Conservation (phyloP, 2,329 filamentous ascomycete species). For the Microsporum ferrugineum region DNA sequence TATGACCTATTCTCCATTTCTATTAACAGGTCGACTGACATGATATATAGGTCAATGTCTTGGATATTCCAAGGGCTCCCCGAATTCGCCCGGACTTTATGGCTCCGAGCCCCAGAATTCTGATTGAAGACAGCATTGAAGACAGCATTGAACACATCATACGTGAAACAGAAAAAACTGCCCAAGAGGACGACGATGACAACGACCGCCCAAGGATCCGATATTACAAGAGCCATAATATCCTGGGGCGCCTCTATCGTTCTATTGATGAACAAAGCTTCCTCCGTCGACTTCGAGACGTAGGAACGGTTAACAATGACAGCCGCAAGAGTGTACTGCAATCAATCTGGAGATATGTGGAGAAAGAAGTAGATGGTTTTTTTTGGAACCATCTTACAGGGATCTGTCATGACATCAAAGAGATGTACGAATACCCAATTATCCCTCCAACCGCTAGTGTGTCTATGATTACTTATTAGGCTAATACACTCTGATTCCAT, state of each 20-base stretch:
- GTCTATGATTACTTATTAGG: neutral
- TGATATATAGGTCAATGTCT: conserved; percentile 12
- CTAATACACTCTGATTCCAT: neutral
- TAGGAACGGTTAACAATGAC: conserved; percentile 12
- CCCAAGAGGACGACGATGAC: conserved; percentile 37
- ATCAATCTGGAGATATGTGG: conserved; percentile 17
- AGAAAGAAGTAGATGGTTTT: conserved; percentile 17
- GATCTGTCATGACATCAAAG: conserved; percentile 12
- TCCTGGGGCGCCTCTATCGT: conserved; percentile 60
- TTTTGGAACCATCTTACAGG: conserved; percentile 18
- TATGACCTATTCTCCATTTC: neutral
- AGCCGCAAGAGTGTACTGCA: conserved; percentile 17
- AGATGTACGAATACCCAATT: conserved; percentile 14
- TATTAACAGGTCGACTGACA: neutral
- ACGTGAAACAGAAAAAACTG: conserved; percentile 37
- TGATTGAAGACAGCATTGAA: conserved; percentile 28
- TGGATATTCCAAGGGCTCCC: conserved; percentile 11
- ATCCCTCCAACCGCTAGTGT: neutral
- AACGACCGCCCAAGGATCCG: conserved; percentile 36
- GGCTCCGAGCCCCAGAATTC: conserved; percentile 37
- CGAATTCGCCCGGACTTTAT: conserved; percentile 43
- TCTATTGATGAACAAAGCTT: conserved; percentile 61
- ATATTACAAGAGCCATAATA: conserved; percentile 58
- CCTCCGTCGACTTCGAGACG: conserved; percentile 41
- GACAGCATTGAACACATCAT: conserved; percentile 19